Percentiles rank a stretch among this genome's conserved stretches.
Evolutionary conservation across 768 basidiomycete genomes (phyloP).

Genomic region (Fomitopsis pulvina): DNA sequence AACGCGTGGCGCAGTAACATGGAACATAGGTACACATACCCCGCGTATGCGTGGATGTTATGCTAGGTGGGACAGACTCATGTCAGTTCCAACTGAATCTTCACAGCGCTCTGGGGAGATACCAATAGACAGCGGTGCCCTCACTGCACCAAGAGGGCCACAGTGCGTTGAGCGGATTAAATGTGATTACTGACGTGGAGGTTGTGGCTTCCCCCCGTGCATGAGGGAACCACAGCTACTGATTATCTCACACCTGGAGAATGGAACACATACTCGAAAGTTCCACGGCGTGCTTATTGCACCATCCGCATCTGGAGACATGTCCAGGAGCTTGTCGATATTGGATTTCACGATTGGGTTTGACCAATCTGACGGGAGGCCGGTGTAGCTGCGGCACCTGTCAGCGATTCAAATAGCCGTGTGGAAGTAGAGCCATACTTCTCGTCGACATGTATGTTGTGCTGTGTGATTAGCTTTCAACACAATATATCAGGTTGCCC

Average conservation of each 20-base stretch:
- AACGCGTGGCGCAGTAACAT: not conserved
- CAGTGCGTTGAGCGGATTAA: too few relatives aligned
- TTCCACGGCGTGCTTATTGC: not conserved
- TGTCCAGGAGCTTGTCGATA: not conserved
- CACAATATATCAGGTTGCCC: not conserved
- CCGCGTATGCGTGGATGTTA: not conserved
- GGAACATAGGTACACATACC: not conserved
- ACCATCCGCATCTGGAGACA: not conserved
- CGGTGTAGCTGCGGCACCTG: not conserved
- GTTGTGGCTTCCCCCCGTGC: too few relatives aligned
- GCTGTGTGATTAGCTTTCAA: not conserved
- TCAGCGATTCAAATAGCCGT: not conserved
- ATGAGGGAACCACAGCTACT: not conserved
- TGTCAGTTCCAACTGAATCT: too few relatives aligned
- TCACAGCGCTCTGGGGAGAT: too few relatives aligned
- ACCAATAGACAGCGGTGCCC: too few relatives aligned
- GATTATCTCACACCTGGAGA: not conserved
- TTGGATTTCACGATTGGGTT: not conserved
- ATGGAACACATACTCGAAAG: not conserved
- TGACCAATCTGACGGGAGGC: not conserved
- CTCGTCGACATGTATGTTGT: conserved; percentile 3
- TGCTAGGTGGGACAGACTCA: not conserved
- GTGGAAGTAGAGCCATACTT: not conserved
- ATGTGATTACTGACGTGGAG: too few relatives aligned
- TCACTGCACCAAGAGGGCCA: too few relatives aligned